Evolutionary conservation across 345 rosid species (phyloP), one percentile per base, ranked within the genome.

Genomic region (Linum usitatissimum): DNA sequence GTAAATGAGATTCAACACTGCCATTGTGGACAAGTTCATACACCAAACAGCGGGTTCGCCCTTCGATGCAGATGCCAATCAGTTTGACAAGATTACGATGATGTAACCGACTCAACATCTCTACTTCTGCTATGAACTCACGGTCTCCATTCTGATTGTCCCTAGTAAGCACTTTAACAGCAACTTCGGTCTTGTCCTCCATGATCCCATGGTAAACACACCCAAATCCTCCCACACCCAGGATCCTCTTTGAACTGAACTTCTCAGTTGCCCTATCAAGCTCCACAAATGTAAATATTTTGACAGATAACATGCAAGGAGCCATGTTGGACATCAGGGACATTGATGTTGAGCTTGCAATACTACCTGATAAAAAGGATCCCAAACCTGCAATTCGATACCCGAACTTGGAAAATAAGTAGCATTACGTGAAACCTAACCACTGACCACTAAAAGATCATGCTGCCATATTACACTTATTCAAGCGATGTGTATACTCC

Each of bases 211-310:
- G 75, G 69, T 84, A 94, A 65, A 94, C 99, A 66, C 97, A 86
- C 57, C 99, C 99, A 81, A 94, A 94, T 66, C 99, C 99, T 38
- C 99, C 99, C 78, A 90, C 96, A 21, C 99, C 99, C 69, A 94
- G 83, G 70, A 94, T 77, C 76, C 83, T 83, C 69, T 67, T 80
- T 17, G 95, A 83, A 81, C 91, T 88, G 79, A 94, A 94, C 71
- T 78, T 88, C 20, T 86, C 88, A 34, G 99, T 94, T 51, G 93
- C 99, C 75, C 74, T 85, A 78, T 88, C 93, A 45, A 94, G 82
- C 78, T 90, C 97, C 36, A 84, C 21, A 49, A 81, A 77, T 30
- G 84, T 60, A 70, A 90, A 90, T 53, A 85, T 82, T 80, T 76
- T 88, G 31, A 94, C 91, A 28, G 99, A 88, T 55, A 86, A 84